These are phyloP conservation scores for Holtermanniella nyarrowii DNA, from an alignment of 768 basidiomycete species.

Conservation along the genomic window DNA sequence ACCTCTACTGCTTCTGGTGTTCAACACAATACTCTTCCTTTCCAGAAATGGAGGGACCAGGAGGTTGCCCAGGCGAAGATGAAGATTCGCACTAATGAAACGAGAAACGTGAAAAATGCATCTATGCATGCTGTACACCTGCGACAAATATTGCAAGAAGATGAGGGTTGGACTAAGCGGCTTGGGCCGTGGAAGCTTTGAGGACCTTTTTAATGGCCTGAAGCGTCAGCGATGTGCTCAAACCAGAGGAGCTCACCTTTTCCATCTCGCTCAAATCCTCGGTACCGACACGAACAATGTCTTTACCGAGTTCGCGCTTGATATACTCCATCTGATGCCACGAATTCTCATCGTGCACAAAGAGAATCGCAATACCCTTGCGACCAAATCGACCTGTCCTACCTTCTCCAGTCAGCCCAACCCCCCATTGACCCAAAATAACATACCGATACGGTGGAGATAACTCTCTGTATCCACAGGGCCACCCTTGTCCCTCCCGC, in stretches of 20 bases:
- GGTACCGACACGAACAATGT: slow-evolving; percentile 78
- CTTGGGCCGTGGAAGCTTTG: background rate
- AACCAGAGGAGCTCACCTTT: slow-evolving; percentile 49
- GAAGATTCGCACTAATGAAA: slow-evolving; percentile 37
- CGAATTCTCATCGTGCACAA: slow-evolving; percentile 81
- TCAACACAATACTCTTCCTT: slow-evolving; percentile 26
- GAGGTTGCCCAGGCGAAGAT: slow-evolving; percentile 38
- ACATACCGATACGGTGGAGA: slow-evolving; percentile 87
- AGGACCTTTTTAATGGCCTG: background rate
- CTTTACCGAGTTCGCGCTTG: slow-evolving; percentile 62
- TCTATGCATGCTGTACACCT: background rate
- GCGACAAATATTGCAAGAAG: background rate
- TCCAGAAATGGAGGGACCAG: slow-evolving; percentile 37
- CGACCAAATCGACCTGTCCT: slow-evolving; percentile 97
- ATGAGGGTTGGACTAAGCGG: background rate
- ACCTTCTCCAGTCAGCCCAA: slow-evolving; percentile 46
- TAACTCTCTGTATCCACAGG: slow-evolving; percentile 89
- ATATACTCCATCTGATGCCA: slow-evolving; percentile 86
- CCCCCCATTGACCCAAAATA: background rate
- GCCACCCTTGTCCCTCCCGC: slow-evolving; percentile 46
- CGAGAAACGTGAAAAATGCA: background rate
- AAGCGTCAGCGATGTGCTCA: background rate
- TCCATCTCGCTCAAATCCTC: slow-evolving; percentile 90
- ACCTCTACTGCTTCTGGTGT: slow-evolving; percentile 40
- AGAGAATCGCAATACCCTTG: slow-evolving; percentile 93